phyloP scores from a whole-genome alignment of 169 alveolate genomes.

The Plasmodium gaboni region DNA sequence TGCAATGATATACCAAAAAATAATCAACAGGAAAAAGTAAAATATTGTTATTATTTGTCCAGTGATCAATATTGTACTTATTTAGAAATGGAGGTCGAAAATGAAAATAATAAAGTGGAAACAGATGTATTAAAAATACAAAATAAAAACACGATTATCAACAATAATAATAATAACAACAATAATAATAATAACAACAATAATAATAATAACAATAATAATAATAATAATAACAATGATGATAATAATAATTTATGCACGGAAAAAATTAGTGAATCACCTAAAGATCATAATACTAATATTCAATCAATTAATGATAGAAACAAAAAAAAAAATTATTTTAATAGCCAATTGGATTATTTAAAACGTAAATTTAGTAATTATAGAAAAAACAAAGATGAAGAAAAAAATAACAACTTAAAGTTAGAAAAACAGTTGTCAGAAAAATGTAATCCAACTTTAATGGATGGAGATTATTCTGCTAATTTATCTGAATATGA shows the following conservation, averaged over 20 bases:
- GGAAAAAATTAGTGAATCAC: neutral
- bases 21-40: neutral
- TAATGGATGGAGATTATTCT: neutral
- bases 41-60: neutral
- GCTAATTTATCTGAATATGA: neutral
- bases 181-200: neutral
- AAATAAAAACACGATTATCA: neutral
- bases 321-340: conserved; percentile 20
- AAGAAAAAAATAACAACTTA: neutral
- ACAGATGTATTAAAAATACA: neutral
- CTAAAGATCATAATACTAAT: neutral
- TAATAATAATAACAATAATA: neutral
- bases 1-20: neutral
- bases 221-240: conserved; percentile 1
- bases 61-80: neutral
- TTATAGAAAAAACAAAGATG: conserved; percentile 14
- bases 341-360: conserved; percentile 12
- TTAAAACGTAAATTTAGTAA: conserved; percentile 18
- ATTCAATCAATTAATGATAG: neutral
- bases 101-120: neutral
- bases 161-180: neutral
- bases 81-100: neutral
- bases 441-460: neutral
- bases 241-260: neutral
- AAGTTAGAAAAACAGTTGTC: neutral